Evolutionary conservation across 108 stramenopile species (phyloP), one percentile per base, ranked within the genome.

Genomic region (Stephanodiscus minutulus): DNA sequence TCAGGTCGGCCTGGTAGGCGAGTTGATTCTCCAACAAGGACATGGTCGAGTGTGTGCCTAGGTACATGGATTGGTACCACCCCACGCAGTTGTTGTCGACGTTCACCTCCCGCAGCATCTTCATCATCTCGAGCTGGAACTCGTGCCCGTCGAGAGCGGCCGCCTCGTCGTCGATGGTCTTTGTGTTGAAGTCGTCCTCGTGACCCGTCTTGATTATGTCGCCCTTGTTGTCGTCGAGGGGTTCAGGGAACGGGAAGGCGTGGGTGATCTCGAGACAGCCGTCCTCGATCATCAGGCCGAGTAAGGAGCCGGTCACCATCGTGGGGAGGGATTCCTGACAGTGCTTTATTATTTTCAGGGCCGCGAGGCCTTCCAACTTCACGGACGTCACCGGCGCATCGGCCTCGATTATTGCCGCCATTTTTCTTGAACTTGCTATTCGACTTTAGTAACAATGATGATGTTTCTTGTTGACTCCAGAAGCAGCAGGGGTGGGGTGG

Each of bases 41-140:
- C 25, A 83, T 64, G 5, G 96, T 96, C 60, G 96, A 97, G 80
- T 94, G 94, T 10, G 96, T 84, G 15, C 98, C 97, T n/a, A 98
- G 82, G 71, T 95, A 96, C 86, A 95, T 97, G 71, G 91, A 91
- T 66, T 97, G 96, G 84, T 99, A 99, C 97, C 97, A 99, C n/a
- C 98, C 98, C 49, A 98, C 98, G 70, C 93, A 94, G 83, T 98
- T 99, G 81, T 95, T 96, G 74, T 99, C 98, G 35, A 98, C 93
- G 72, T 98, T 98, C 66, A 98, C 96, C 86, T 97, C 96, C 52
- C 93, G 81, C 10, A 98, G 85, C 98, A 98, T 97, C 76, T 96
- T 93, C 97, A 98, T 97, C 98, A 98, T 98, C 79, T 98, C 96
- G 33, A 96, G 68, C 75, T 97, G 96, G 70, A 91, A 98, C 59